Evolutionary conservation across 208 protist species (phyloP).

Genomic region (Wallacemonas sp.): DNA sequence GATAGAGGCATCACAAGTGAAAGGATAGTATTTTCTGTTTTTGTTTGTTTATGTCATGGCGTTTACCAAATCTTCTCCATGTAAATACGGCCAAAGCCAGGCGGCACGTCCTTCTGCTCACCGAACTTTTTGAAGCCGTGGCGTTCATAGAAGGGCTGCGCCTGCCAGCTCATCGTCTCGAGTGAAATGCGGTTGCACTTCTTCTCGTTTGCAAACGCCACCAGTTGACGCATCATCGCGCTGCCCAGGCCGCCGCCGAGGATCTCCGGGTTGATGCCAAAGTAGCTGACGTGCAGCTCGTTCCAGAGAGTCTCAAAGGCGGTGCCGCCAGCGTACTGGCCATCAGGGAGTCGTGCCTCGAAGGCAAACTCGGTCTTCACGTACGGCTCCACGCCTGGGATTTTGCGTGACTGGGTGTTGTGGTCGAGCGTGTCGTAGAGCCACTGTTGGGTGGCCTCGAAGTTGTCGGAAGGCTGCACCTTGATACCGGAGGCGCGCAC

Average conservation of each 20-base stretch:
- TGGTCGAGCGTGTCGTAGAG: conserved; percentile 8
- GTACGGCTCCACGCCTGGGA: conserved; percentile 4
- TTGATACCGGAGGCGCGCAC: conserved; percentile 1
- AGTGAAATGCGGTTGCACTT: conserved; percentile 13
- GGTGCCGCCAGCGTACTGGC: not conserved
- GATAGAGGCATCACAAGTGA: not conserved
- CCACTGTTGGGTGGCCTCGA: conserved; percentile 5
- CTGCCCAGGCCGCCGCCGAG: not conserved
- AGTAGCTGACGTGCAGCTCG: conserved; percentile 16
- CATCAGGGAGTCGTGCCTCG: conserved; percentile 1
- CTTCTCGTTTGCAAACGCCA: not conserved
- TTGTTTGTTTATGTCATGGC: too few species aligned
- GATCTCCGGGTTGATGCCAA: conserved; percentile 1
- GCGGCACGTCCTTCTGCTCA: not conserved
- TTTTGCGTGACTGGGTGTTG: conserved; percentile 6
- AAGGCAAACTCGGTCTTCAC: not conserved
- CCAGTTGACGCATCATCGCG: not conserved
- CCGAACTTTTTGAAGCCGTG: conserved; percentile 22
- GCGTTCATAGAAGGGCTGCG: conserved; percentile 7
- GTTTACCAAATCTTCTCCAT: conserved; percentile 16
- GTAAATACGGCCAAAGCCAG: conserved; percentile 2
- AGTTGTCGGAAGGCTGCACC: conserved; percentile 8
- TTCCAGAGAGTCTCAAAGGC: conserved; percentile 17
- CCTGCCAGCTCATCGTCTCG: conserved; percentile 21
- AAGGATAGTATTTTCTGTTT: not conserved